Evolutionary conservation across 768 basidiomycete species (phyloP), one percentile per base, ranked within the genome.

Genomic region (Roridomyces roridus): DNA sequence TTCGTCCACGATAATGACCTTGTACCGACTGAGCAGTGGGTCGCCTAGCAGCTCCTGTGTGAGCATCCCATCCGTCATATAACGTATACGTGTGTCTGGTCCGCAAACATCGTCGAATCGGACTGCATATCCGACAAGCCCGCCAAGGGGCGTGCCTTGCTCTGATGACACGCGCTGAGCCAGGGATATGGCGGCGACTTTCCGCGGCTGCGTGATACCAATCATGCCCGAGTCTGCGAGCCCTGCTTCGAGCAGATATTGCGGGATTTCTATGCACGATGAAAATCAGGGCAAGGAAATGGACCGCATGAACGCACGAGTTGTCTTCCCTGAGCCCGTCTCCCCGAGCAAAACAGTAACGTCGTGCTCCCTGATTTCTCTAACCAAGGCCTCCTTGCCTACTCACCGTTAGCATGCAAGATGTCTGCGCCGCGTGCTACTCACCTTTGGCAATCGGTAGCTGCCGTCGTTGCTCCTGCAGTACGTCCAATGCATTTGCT

Each of bases 261-360:
- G 97, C 0, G 97, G 97, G 44, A 98, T 86, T 80, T 99, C 96
- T 99, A 75, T 34, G 44, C 17, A 57, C 37, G 44, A 39, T 55
- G 21, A 56, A 35, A 28, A 20, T 9, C 36, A 24, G 14, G 24
- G 20, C 29, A 23, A 37, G 35, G 28, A 44, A 25, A 45, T 34
- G 14, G 28, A 55, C 51, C 9, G 11, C 46, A 50, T 35, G n/a
- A 37, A 87, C 94, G 67, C 72, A 96, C 96, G 96, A 45, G 97
- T 99, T 0, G 96, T 96, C 77, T 99, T 99, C 60, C 97, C 97
- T 18, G 95, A 97, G 12, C 97, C 97, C 0, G 97, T 98, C 74
- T 99, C 97, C 35, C 96, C 97, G 2, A 99, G 82, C 9, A 99
- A 83, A 40, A 98, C 86, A 1, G 88, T 91, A 7, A 94, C 88